phyloP scores from a whole-genome alignment of 2,329 filamentous ascomycete genomes.

The Ceratocystis cacaofunesta region DNA sequence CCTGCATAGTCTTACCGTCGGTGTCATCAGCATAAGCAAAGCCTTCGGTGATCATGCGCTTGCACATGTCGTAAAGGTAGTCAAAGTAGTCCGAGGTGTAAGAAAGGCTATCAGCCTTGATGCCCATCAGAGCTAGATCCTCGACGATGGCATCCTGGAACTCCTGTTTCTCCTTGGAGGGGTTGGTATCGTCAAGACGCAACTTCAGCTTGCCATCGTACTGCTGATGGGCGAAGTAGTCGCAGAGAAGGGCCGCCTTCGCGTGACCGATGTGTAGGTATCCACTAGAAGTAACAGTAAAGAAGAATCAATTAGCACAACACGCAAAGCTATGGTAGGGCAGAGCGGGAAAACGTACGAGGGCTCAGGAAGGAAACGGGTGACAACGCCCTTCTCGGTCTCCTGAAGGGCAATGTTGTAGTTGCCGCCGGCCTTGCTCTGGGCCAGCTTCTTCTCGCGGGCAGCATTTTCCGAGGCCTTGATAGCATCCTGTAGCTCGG shows the following conservation, averaged over 20 bases:
- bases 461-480: conserved; percentile 55
- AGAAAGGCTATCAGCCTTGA: conserved; percentile 72
- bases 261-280: conserved; percentile 94
- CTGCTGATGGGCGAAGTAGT: conserved; percentile 90
- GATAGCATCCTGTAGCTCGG: conserved; percentile 56
- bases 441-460: conserved; percentile 52
- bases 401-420: conserved; percentile 81
- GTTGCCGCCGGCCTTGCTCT: conserved; percentile 64
- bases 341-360: conserved; percentile 39
- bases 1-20: conserved; percentile 71
- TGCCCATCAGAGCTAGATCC: conserved; percentile 79
- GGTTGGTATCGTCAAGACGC: conserved; percentile 95
- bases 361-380: conserved; percentile 84
- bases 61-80: conserved; percentile 70
- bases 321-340: neutral
- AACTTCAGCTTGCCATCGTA: conserved; percentile 84
- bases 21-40: conserved; percentile 93
- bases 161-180: conserved; percentile 91
- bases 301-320: neutral
- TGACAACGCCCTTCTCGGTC: conserved; percentile 77
- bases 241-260: conserved; percentile 83
- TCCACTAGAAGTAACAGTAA: conserved; percentile 33
- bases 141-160: conserved; percentile 88
- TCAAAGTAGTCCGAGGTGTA: conserved; percentile 96
- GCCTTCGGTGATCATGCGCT: conserved; percentile 72